phyloP scores from a whole-genome alignment of 805 yeast species.

The Kazachstania martiniae region DNA sequence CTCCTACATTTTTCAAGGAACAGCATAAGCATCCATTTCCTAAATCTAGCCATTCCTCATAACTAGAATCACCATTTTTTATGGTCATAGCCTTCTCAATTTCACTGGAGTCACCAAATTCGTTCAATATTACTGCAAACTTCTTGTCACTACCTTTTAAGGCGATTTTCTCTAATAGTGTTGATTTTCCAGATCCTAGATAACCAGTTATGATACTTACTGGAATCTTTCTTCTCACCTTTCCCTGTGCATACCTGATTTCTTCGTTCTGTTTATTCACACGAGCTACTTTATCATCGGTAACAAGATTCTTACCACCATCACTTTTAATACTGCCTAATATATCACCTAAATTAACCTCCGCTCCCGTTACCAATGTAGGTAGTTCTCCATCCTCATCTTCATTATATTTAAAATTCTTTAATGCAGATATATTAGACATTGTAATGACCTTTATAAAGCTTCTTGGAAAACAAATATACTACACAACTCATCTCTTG shows the following conservation, averaged over 20 bases:
- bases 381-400: slow-evolving; percentile 29
- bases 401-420: slow-evolving; percentile 19
- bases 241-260: not conserved
- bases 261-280: slow-evolving; percentile 15
- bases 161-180: slow-evolving; percentile 68
- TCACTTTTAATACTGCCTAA: slow-evolving; percentile 15
- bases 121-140: slow-evolving; percentile 85
- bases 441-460: no score
- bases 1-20: slow-evolving; percentile 91
- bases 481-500: no score
- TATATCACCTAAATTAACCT: slow-evolving; percentile 17
- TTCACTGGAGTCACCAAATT: slow-evolving; percentile 82
- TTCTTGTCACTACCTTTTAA: slow-evolving; percentile 50
- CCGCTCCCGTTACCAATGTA: slow-evolving; percentile 20
- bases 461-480: no score
- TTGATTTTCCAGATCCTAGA: slow-evolving; percentile 89
- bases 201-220: slow-evolving; percentile 91
- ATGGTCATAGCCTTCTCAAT: slow-evolving; percentile 83
- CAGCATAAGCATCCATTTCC: slow-evolving; percentile 97
- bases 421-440: slow-evolving; percentile 20
- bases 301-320: slow-evolving; percentile 22
- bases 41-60: slow-evolving; percentile 90
- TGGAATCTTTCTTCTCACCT: slow-evolving; percentile 47
- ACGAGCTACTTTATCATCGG: slow-evolving; percentile 20
- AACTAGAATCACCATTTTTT: slow-evolving; percentile 36